Evolutionary conservation across 2,329 filamentous ascomycete species (phyloP).

Genomic region (Microsporum ferrugineum): DNA sequence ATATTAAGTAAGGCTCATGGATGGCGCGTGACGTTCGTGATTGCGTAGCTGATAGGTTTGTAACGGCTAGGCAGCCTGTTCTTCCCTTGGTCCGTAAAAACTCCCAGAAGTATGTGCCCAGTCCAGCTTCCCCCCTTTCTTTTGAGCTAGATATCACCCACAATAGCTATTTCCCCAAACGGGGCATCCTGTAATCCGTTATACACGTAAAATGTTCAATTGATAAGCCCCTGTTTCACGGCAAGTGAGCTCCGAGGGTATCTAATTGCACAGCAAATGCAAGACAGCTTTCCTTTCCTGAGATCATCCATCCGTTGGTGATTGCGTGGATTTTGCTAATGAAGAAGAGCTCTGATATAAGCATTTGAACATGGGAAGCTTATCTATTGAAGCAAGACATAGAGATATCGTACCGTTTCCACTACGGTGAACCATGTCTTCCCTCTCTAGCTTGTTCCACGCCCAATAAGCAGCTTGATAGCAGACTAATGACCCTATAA

Average conservation of each 20-base stretch:
- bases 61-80: not conserved
- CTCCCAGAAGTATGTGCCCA: not conserved
- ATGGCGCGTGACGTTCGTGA: not conserved
- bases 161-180: too few relatives aligned
- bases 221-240: not conserved
- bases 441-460: slow-evolving; percentile 5
- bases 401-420: not conserved
- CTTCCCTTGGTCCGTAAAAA: not conserved
- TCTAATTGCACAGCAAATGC: not conserved
- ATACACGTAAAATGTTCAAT: not conserved
- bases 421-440: slow-evolving; percentile 3
- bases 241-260: not conserved
- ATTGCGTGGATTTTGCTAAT: not conserved
- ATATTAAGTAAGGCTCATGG: not conserved
- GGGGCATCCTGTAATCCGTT: not conserved
- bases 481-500: not conserved
- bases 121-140: too few relatives aligned
- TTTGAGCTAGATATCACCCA: too few relatives aligned
- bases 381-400: not conserved
- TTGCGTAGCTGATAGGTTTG: not conserved
- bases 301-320: not conserved
- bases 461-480: slow-evolving; percentile 6
- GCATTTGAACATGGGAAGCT: not conserved
- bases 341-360: not conserved
- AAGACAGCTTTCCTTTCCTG: not conserved